Evolutionary conservation across 2,329 filamentous ascomycete species (phyloP).

Genomic region (Xylaria polymorpha): DNA sequence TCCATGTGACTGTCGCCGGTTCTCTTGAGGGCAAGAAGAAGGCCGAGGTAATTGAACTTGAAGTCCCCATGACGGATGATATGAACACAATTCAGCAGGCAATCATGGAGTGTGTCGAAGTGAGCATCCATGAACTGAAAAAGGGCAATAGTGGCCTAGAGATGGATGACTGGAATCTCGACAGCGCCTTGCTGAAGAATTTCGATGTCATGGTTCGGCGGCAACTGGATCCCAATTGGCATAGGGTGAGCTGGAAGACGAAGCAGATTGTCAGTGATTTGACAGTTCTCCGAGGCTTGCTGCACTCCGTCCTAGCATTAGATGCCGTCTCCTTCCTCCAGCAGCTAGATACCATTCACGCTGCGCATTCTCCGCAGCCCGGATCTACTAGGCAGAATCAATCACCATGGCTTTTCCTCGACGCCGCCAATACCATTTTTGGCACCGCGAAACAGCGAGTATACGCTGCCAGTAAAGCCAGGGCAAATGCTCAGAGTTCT

Average conservation of each 20-base stretch:
- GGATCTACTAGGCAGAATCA: conserved; percentile 89
- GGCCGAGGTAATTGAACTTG: conserved; percentile 96
- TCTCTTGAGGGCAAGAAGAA: conserved; percentile 91
- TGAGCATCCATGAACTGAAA: conserved; percentile 92
- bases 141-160: conserved; percentile 91
- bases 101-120: conserved; percentile 94
- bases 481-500: conserved; percentile 60
- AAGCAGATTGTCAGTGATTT: conserved; percentile 94
- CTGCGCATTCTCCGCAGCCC: conserved; percentile 87
- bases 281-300: conserved; percentile 81
- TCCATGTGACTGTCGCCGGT: conserved; percentile 89
- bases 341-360: conserved; percentile 92
- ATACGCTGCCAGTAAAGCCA: conserved; percentile 74
- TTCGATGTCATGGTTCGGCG: conserved; percentile 90
- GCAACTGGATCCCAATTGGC: conserved; percentile 96
- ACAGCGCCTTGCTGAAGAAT: conserved; percentile 90
- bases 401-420: conserved; percentile 95
- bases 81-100: conserved; percentile 96
- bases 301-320: conserved; percentile 84
- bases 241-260: conserved; percentile 93
- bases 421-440: conserved; percentile 94
- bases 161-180: conserved; percentile 96
- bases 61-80: conserved; percentile 92
- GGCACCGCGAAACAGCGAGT: conserved; percentile 88
- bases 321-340: conserved; percentile 93